Evolutionary conservation across 164 flowering plant genomes (phyloP), one percentile per base, ranked within the genome.

Genomic region (Brasenia schreberi): DNA sequence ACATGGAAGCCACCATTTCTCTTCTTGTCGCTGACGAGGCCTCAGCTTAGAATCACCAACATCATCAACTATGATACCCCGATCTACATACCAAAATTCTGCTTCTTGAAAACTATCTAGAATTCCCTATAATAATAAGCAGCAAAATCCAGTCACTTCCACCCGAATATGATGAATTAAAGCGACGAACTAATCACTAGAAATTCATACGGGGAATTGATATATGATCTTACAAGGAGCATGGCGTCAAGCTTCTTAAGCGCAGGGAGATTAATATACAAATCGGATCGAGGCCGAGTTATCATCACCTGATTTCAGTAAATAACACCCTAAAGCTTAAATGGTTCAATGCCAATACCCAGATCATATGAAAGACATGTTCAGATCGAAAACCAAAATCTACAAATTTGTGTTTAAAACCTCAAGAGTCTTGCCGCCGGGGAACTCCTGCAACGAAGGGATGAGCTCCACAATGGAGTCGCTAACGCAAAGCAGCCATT

Each of bases 1-100:
- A 66, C 80, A 84, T 0, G 95, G 97, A 11, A 88, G 79, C 95
- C 95, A 86, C 95, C 90, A 88, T 66, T 87, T 88, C 66, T 90
- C 92, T 71, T 85, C 95, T 71, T 78, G 84, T 70, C 87, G 69
- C 49, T 75, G 59, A 9, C 86, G 85, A 70, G 83, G 77, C 72
- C 81, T 78, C 43, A 77, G 73, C 0, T 60, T 62, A 5, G 77
- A 70, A 39, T 72, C 78, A 65, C 19, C 14, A 27, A 73, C 77
- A 56, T 63, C 27, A 7, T 67, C 77, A 16, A 81, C 70, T 59
- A 73, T 14, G 49, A 83, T 72, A 58, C 90, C 89, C 0, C 85
- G 77, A 62, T 85, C 97, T 23, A 84, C 82, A 64, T 90, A 88
- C 56, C 67, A 74, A 65, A 90, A 90, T 67, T 88, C 95, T 5